Conservation (phyloP, 345 rosid species). For the Brassica juncea region DNA sequence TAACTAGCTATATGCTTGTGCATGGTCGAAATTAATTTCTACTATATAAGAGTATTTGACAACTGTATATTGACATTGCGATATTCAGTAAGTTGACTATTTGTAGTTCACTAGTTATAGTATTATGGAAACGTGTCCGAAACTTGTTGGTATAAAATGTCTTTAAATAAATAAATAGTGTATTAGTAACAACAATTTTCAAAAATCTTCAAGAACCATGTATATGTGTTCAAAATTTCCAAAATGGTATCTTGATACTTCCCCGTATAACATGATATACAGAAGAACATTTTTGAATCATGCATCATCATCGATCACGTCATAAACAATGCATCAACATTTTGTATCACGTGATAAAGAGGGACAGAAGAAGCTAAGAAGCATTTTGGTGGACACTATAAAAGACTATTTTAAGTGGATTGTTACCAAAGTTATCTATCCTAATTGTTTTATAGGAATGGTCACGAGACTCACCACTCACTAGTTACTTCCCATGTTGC, state of each 20-base stretch:
- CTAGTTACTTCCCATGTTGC: neutral
- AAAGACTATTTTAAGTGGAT: neutral
- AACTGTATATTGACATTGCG: neutral
- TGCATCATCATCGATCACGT: conserved; percentile 8
- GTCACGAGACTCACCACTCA: neutral
- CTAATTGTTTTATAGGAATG: neutral
- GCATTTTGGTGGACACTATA: neutral
- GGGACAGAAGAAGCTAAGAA: neutral
- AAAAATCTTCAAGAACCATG: neutral
- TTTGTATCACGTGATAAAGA: neutral
- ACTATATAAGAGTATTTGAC: neutral
- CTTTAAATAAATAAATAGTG: neutral
- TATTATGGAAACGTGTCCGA: neutral
- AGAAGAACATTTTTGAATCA: neutral
- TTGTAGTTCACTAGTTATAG: neutral
- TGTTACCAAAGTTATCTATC: neutral
- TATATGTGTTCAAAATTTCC: neutral
- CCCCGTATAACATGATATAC: neutral
- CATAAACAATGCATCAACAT: neutral
- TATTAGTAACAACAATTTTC: neutral
- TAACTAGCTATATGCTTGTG: neutral
- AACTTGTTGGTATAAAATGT: neutral
- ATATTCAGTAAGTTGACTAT: neutral
- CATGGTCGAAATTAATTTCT: neutral
- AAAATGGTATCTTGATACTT: neutral